A percentile compares a stretch with the other conserved stretches of the same genome.
These are phyloP conservation scores for Colletotrichum sp. DNA, from an alignment of 2,329 filamentous ascomycete species.

Conservation along the genomic window DNA sequence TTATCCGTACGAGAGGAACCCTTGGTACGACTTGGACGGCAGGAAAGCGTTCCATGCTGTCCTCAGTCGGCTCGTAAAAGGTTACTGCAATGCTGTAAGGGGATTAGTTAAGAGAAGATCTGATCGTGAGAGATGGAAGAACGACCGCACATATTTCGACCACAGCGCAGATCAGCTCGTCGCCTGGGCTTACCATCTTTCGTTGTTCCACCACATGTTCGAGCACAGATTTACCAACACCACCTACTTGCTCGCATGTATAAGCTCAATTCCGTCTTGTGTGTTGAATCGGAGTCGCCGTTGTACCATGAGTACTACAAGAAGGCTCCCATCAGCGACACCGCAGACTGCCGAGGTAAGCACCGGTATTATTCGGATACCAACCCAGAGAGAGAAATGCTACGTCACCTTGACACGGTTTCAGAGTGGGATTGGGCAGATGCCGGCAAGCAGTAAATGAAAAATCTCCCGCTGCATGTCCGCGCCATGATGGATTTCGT, in stretches of 20 bases:
- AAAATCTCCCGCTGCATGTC: neutral
- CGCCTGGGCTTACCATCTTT: neutral
- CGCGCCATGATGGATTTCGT: neutral
- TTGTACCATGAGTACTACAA: neutral
- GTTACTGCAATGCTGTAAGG: neutral
- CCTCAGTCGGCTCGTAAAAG: neutral
- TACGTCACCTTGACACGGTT: neutral
- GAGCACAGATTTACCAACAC: neutral
- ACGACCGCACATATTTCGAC: neutral
- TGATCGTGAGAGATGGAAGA: neutral
- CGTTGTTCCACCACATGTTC: neutral
- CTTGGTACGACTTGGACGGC: neutral
- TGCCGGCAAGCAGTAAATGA: neutral
- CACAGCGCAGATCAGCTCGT: neutral
- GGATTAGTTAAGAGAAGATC: neutral
- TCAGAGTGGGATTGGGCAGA: neutral
- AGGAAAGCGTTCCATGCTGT: neutral
- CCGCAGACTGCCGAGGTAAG: neutral
- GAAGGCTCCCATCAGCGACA: neutral
- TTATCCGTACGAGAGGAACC: neutral
- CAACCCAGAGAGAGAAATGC: neutral
- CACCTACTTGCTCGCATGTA: neutral
- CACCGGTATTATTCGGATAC: neutral
- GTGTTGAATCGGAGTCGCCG: neutral
- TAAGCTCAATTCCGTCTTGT: neutral